Conservation (phyloP, 2,329 filamentous ascomycete genomes). For the Clathrospora elynae region DNA sequence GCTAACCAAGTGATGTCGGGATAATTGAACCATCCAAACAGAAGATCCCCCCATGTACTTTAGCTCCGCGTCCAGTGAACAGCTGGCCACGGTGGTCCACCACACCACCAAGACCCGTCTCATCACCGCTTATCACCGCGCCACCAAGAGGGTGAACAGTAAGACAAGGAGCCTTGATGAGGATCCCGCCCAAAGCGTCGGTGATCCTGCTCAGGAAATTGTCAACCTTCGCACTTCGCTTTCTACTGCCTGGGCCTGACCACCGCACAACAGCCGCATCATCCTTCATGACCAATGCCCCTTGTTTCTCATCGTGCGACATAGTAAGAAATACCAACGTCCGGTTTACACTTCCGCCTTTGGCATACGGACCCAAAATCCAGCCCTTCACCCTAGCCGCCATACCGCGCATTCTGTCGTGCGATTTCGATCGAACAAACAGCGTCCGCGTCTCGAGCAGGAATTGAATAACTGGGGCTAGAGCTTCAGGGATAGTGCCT, state of each 20-base stretch:
- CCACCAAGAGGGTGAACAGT: constrained; percentile 72
- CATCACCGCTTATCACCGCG: constrained; percentile 65
- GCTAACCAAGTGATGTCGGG: constrained; percentile 61
- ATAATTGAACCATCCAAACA: constrained; percentile 67
- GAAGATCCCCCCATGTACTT: constrained; percentile 63
- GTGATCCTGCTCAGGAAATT: constrained; percentile 60
- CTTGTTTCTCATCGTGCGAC: constrained; percentile 69
- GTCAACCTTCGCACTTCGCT: constrained; percentile 61
- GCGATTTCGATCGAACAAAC: constrained; percentile 48
- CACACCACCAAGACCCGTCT: constrained; percentile 62
- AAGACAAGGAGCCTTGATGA: constrained; percentile 65
- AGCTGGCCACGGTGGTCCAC: constrained; percentile 67
- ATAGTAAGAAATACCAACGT: constrained; percentile 70
- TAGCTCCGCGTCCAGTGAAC: constrained; percentile 58
- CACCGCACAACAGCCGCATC: constrained; percentile 66
- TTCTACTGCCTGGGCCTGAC: constrained; percentile 61
- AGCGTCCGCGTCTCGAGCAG: constrained; percentile 62
- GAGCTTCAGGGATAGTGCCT: constrained; percentile 63
- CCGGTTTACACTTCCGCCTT: constrained; percentile 61
- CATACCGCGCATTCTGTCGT: constrained; percentile 53
- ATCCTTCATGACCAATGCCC: constrained; percentile 62
- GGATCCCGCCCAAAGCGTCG: constrained; percentile 63
- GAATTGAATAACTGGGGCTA: constrained; percentile 61
- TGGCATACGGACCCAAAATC: constrained; percentile 64
- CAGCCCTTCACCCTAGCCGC: constrained; percentile 59